These are phyloP conservation scores for Wickerhamomyces ciferrii DNA, from an alignment of 805 yeast genomes.

Conservation along the genomic window DNA sequence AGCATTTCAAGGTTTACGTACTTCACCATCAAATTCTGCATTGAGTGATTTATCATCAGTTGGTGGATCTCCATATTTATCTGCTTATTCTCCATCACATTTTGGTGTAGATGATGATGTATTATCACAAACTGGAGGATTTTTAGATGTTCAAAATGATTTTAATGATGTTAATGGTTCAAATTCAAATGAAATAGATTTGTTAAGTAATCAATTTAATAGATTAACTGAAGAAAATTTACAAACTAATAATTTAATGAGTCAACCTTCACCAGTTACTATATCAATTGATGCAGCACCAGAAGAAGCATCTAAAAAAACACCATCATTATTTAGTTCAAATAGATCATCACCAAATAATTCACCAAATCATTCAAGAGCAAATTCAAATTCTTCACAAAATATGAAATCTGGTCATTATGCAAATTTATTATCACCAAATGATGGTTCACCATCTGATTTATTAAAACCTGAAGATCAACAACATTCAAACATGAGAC, in stretches of 20 bases:
- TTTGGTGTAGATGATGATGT: constrained; percentile 12
- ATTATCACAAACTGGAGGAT: neutral
- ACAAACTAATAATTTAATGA: constrained; percentile 2
- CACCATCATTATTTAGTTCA: constrained; percentile 55
- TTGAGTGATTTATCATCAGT: constrained; percentile 21
- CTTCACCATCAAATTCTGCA: constrained; percentile 3
- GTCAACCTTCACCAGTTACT: constrained; percentile 16
- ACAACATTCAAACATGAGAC: constrained; percentile 14
- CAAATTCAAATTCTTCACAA: constrained; percentile 24
- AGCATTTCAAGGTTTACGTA: constrained; percentile 12
- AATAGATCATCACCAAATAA: constrained; percentile 27
- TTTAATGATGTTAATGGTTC: neutral
- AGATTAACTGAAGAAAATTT: constrained; percentile 18
- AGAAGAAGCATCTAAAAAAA: constrained; percentile 36
- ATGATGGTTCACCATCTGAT: constrained; percentile 2
- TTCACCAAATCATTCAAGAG: constrained; percentile 29
- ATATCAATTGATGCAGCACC: constrained; percentile 29
- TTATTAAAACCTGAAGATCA: constrained; percentile 12
- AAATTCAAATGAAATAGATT: constrained; percentile 2
- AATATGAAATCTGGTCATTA: constrained; percentile 16
- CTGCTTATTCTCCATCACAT: constrained; percentile 12
- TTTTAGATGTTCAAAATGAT: neutral
- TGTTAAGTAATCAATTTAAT: constrained; percentile 6
- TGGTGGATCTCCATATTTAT: constrained; percentile 18
- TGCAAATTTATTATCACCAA: constrained; percentile 5